Evolutionary conservation across 2,329 filamentous ascomycete genomes (phyloP), one percentile per base, ranked within the genome.

Genomic region (Orbilia oligospora): DNA sequence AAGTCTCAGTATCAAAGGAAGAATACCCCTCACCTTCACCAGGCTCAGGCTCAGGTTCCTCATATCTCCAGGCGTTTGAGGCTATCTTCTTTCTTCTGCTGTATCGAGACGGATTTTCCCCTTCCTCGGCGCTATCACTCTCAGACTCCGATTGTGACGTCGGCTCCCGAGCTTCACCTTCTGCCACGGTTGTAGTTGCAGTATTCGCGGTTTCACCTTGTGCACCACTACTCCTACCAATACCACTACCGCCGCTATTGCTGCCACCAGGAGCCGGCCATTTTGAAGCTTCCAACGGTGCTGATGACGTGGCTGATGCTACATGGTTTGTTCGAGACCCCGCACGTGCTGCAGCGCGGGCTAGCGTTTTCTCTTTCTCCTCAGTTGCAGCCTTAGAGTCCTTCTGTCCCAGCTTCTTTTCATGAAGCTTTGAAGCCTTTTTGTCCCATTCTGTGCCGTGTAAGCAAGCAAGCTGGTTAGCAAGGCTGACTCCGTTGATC

Each of bases 11-110:
- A 61, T 41, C 33, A n/a, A 61, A 61, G 56, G 56, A 61, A 61
- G 63, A 69, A 46, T 55, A 49, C 64, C 80, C 56, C 72, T 78
- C 56, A 81, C 86, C 18, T 90, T 90, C 80, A 87, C 88, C 73
- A 89, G 88, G 88, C 88, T 90, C 81, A 82, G 89, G 0, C 86
- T 90, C 80, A 89, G 88, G 87, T 80, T 90, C 48, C 88, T 87
- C 80, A 89, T 90, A 80, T 89, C 89, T 83, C 87, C 88, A 41
- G 87, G 89, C 5, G 88, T 90, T 20, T 87, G 88, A 81, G 58
- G 82, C 68, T 76, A 81, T 64, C 77, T 80, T 49, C 73, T 79
- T 79, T 76, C 77, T 46, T 72, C 68, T 72, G 33, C 75, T 68
- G 75, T 78, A 78, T 72, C 75, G 68, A 48, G 76, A 80, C 55